phyloP scores from a whole-genome alignment of 2,329 filamentous ascomycete species.

The Fusarium brachygibbosum region DNA sequence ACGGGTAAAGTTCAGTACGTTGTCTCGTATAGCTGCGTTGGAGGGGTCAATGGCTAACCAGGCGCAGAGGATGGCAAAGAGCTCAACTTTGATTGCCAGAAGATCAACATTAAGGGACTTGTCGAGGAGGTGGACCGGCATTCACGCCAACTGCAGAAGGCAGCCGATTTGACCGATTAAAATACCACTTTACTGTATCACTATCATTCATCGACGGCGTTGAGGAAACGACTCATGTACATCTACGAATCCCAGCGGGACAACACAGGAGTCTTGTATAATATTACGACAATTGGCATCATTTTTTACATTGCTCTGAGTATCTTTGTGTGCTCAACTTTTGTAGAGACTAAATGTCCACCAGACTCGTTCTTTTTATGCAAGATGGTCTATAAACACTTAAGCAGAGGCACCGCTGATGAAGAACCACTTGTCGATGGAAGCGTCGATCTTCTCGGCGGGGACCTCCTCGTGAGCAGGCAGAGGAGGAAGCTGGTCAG shows the following conservation, averaged over 20 bases:
- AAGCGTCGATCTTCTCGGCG: constrained; percentile 91
- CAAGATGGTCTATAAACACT: constrained; percentile 46
- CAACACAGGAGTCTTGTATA: constrained; percentile 46
- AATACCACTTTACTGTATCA: constrained; percentile 45
- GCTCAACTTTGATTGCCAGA: constrained; percentile 83
- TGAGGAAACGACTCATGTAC: constrained; percentile 44
- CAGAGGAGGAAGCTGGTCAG: constrained; percentile 80
- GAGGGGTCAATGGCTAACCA: constrained; percentile 44
- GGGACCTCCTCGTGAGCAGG: constrained; percentile 83
- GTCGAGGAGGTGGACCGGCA: constrained; percentile 92
- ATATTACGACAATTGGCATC: constrained; percentile 45
- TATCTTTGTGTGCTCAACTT: constrained; percentile 32
- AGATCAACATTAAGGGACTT: constrained; percentile 86
- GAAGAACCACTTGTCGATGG: constrained; percentile 99
- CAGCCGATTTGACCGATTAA: constrained; percentile 78
- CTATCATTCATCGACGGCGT: constrained; percentile 54
- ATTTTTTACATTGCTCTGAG: constrained; percentile 39
- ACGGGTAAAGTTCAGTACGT: constrained; percentile 86
- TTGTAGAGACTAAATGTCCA: constrained; percentile 36
- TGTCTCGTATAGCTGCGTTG: background rate
- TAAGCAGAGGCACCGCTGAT: constrained; percentile 95
- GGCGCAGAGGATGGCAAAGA: constrained; percentile 89
- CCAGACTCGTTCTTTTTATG: constrained; percentile 32
- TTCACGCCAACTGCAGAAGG: constrained; percentile 83
- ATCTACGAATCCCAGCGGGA: constrained; percentile 35